Conservation (phyloP, 2,329 filamentous ascomycete species). For the Amauroascus niger region DNA sequence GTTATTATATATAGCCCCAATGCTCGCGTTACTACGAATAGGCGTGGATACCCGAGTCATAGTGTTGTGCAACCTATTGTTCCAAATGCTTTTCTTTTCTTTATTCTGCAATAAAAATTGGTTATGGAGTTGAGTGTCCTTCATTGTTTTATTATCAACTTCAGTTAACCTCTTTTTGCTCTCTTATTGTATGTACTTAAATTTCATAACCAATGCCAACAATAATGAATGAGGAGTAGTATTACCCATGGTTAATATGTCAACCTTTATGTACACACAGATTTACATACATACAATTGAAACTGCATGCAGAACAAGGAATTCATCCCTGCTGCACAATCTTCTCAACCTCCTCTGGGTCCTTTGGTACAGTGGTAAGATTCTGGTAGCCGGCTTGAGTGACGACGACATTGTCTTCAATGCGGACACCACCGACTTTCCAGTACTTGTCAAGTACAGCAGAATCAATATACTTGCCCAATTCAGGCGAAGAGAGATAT, state of each 20-base stretch:
- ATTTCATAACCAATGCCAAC: neutral
- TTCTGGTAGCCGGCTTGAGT: conserved; percentile 73
- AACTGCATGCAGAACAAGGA: neutral
- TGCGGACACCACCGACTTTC: conserved; percentile 81
- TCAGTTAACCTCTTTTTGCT: neutral
- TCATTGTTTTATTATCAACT: neutral
- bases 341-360: conserved; percentile 53
- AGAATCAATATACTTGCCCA: conserved; percentile 66
- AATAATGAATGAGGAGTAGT: neutral
- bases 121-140: no score
- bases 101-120: neutral
- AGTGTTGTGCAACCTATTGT: neutral
- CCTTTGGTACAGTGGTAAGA: conserved; percentile 69
- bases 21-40: neutral
- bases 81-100: neutral
- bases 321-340: conserved; percentile 19
- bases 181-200: neutral
- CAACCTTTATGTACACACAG: neutral
- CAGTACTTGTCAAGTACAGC: conserved; percentile 68
- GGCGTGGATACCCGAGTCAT: neutral
- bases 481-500: conserved; percentile 61
- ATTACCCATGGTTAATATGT: neutral
- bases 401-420: conserved; percentile 83
- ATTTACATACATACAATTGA: neutral
- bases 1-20: neutral